Conservation (phyloP, 1,284 basidiomycete species). For the Coniophora puteana region DNA sequence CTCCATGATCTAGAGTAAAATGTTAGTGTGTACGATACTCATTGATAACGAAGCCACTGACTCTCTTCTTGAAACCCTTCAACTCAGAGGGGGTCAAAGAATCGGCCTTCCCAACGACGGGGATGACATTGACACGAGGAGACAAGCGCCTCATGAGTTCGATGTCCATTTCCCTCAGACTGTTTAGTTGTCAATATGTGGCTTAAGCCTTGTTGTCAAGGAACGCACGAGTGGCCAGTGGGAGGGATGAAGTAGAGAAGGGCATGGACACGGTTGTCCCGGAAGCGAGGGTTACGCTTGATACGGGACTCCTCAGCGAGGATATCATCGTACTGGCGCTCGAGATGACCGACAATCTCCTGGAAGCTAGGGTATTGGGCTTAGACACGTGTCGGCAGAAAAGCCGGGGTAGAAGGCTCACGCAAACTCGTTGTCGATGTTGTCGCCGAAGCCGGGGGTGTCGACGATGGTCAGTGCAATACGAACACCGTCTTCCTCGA, state of each 20-base stretch:
- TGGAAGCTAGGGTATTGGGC: slow-evolving; percentile 63
- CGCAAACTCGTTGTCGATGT: slow-evolving; percentile 99
- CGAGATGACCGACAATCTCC: slow-evolving; percentile 96
- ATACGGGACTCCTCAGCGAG: slow-evolving; percentile 98
- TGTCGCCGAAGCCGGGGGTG: slow-evolving; percentile 98
- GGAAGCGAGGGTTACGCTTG: slow-evolving; percentile 99
- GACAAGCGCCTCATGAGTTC: slow-evolving; percentile 97
- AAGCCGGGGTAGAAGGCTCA: slow-evolving; percentile 41
- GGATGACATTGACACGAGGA: slow-evolving; percentile 97
- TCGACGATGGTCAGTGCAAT: slow-evolving; percentile 98
- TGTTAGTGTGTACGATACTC: too few relatives aligned
- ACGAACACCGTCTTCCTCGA: slow-evolving; percentile 98
- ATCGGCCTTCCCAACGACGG: slow-evolving; percentile 97
- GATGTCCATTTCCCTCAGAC: slow-evolving; percentile 98
- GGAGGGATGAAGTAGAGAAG: slow-evolving; percentile 98
- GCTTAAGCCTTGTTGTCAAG: slow-evolving; percentile 4
- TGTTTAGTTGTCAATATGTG: slow-evolving; percentile 25
- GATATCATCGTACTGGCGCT: slow-evolving; percentile 99
- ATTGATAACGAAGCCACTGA: slow-evolving; percentile 34
- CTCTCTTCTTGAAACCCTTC: slow-evolving; percentile 94
- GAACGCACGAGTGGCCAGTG: slow-evolving; percentile 69
- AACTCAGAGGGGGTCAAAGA: slow-evolving; percentile 90
- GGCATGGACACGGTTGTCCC: slow-evolving; percentile 96
- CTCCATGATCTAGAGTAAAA: slow-evolving; percentile 82
- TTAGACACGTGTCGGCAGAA: slow-evolving; percentile 11